These are phyloP conservation scores for Pseudonectria foliicola DNA, from an alignment of 2,329 filamentous ascomycete genomes.

Conservation along the genomic window DNA sequence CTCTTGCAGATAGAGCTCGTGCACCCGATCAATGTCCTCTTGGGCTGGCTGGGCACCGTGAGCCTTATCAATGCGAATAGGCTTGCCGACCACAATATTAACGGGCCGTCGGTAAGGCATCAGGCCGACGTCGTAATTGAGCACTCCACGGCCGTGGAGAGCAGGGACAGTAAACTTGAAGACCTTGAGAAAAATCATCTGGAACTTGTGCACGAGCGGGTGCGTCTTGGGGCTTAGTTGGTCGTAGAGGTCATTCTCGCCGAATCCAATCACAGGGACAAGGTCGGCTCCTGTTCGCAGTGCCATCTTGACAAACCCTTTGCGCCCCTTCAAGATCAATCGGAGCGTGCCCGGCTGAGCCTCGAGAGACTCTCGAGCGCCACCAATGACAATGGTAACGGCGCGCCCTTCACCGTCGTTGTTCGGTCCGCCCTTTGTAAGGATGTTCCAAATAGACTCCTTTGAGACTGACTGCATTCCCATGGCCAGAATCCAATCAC, in stretches of 20 bases:
- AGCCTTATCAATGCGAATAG: slow-evolving; percentile 61
- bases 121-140: slow-evolving; percentile 95
- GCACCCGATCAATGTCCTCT: slow-evolving; percentile 72
- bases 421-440: slow-evolving; percentile 71
- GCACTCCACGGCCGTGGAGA: slow-evolving; percentile 83
- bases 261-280: slow-evolving; percentile 86
- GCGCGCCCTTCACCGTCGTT: slow-evolving; percentile 85
- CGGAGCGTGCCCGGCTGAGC: slow-evolving; percentile 71
- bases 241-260: slow-evolving; percentile 94
- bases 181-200: slow-evolving; percentile 75
- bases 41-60: slow-evolving; percentile 56
- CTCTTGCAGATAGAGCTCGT: slow-evolving; percentile 71
- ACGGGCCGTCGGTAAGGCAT: slow-evolving; percentile 88
- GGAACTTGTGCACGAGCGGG: slow-evolving; percentile 70
- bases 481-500: slow-evolving; percentile 87
- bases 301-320: slow-evolving; percentile 91
- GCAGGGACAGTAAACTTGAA: slow-evolving; percentile 91
- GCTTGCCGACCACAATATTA: slow-evolving; percentile 82
- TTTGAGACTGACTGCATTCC: slow-evolving; percentile 84
- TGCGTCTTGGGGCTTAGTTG: slow-evolving; percentile 73
- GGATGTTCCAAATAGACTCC: slow-evolving; percentile 82
- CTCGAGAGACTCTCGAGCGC: slow-evolving; percentile 85
- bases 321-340: slow-evolving; percentile 74
- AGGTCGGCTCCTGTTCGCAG: slow-evolving; percentile 88
- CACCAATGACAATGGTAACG: slow-evolving; percentile 92